Evolutionary conservation across 225 moss, liverwort and hornwort species (phyloP), one percentile per base, ranked within the genome.

Genomic region (Neckera pumila): DNA sequence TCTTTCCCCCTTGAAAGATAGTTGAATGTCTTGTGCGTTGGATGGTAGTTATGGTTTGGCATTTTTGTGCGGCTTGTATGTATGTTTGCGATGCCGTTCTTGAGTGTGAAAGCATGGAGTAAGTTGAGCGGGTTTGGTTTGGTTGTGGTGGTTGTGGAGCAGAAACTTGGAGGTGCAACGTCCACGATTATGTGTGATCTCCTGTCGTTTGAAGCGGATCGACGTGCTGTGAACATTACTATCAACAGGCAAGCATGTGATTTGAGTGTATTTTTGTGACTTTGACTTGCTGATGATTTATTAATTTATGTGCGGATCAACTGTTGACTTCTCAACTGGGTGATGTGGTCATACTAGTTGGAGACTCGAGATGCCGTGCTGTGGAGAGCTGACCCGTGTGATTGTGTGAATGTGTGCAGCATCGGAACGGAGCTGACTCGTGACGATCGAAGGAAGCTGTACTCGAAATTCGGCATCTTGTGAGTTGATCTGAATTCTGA

Each of bases 371-470:
- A 65, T 73, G 82, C 21, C 25, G n/a, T 26, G 71, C 30, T 72
- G 20, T 66, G 62, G 17, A 72, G 65, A 65, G 81, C 61, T 69
- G 67, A 89, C 63, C 23, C 38, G 7, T 49, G 64, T 64, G 56
- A 58, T 58, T 63, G 42, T 83, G 49, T 65, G 57, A 58, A 54
- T 77, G 34, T 89, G 47, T 87, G 95, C 97, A 99, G 99, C 89
- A 99, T 99, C 83, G 99, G 99, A 59, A 99, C 97, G 63, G 99
- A 99, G 89, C 86, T 99, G 87, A 99, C 99, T 19, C 96, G 99
- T 76, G 99, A 99, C 82, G 99, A 99, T 89, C 95, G 99, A 88
- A 94, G 99, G 81, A 99, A 97, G 85, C 92, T 99, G 49, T 99
- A 97, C 87, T 96, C 99, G 56, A 96, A 93, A 83, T 97, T 99